Percentiles rank a stretch among this genome's conserved stretches.
phyloP scores from a whole-genome alignment of 495 filamentous ascomycete species.

The Immersiella caudata region DNA sequence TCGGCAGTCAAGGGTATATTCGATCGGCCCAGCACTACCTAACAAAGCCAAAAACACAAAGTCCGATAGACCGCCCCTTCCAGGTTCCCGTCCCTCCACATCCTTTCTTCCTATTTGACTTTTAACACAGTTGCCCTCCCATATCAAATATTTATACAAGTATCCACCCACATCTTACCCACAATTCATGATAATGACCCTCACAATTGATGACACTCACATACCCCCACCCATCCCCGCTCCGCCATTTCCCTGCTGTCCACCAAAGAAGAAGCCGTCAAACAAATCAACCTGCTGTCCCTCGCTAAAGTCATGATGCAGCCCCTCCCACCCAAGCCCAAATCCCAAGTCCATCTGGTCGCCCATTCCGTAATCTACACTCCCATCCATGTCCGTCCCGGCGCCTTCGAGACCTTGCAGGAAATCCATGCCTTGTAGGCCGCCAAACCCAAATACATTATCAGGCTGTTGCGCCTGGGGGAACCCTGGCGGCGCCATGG shows the following conservation, averaged over 20 bases:
- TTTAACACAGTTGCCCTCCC: neutral
- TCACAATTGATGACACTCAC: too few species aligned
- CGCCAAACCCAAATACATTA: constrained; percentile 35
- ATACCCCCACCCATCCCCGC: constrained; percentile 14
- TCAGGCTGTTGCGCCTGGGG: constrained; percentile 24
- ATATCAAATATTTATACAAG: too few species aligned
- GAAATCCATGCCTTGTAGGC: constrained; percentile 53
- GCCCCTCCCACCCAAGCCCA: constrained; percentile 68
- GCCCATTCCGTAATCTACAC: constrained; percentile 36
- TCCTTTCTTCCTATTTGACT: neutral
- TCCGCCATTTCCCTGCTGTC: constrained; percentile 39
- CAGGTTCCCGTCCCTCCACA: neutral
- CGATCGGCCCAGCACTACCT: neutral
- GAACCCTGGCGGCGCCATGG: constrained; percentile 30
- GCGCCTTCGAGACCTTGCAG: constrained; percentile 37
- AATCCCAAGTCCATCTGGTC: constrained; percentile 70
- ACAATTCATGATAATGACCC: too few species aligned
- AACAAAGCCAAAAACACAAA: neutral
- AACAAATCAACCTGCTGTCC: constrained; percentile 80
- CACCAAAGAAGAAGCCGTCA: constrained; percentile 91
- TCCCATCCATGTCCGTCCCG: constrained; percentile 24
- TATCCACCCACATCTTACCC: too few species aligned
- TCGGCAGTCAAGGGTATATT: neutral
- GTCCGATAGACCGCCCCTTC: neutral
- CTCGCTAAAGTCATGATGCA: constrained; percentile 80